Conservation (phyloP, 2,329 filamentous ascomycete species). For the Sporothrix humicola region DNA sequence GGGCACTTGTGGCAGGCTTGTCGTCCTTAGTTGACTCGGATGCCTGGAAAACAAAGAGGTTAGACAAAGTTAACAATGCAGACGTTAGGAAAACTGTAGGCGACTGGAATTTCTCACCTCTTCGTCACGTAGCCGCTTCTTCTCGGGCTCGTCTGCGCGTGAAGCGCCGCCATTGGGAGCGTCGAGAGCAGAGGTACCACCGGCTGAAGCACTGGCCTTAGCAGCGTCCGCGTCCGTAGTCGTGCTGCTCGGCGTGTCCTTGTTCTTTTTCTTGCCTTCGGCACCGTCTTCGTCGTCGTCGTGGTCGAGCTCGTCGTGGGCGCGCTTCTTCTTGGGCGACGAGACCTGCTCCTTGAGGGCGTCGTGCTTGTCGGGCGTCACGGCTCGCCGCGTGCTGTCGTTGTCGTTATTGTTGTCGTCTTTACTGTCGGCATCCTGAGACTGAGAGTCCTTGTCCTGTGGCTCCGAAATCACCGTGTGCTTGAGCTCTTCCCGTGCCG, state of each 20-base stretch:
- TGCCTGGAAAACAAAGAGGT: not conserved
- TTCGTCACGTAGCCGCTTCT: constrained; percentile 66
- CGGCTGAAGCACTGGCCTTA: not conserved
- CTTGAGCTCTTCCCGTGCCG: constrained; percentile 67
- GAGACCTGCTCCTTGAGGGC: constrained; percentile 57
- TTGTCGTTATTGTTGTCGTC: constrained; percentile 40
- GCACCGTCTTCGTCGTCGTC: constrained; percentile 48
- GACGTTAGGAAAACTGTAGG: not conserved
- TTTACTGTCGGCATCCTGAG: constrained; percentile 34
- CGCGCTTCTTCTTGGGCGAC: constrained; percentile 71
- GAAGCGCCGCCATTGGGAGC: constrained; percentile 14
- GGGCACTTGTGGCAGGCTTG: constrained; percentile 50
- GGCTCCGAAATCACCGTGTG: constrained; percentile 67
- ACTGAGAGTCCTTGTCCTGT: constrained; percentile 39
- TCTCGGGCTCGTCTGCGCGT: constrained; percentile 62
- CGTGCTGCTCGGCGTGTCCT: constrained; percentile 43
- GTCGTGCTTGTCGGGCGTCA: constrained; percentile 41
- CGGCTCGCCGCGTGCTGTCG: constrained; percentile 35
- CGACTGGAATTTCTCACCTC: not conserved
- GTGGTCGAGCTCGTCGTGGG: constrained; percentile 63
- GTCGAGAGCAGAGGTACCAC: constrained; percentile 52
- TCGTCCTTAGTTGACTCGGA: constrained; percentile 11
- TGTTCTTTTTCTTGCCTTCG: constrained; percentile 50
- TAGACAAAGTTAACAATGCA: not conserved
- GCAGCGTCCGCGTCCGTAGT: not conserved